Conservation (phyloP, 768 basidiomycete species). For the Hericium coralloides region DNA sequence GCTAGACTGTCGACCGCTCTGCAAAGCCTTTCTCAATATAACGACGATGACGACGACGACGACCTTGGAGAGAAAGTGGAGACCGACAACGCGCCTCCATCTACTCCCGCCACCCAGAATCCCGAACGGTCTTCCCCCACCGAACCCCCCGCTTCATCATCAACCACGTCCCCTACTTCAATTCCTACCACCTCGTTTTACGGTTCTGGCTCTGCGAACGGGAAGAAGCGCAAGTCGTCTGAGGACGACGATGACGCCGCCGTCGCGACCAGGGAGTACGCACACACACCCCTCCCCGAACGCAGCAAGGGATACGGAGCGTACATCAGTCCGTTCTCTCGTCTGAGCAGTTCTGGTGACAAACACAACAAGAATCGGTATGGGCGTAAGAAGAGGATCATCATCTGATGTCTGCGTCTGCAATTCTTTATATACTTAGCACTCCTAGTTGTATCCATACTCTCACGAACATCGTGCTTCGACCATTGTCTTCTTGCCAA, state of each 20-base stretch:
- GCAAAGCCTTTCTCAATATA: constrained; percentile 30
- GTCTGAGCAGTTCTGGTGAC: neutral
- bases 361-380: constrained; percentile 20
- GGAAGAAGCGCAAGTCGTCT: constrained; percentile 34
- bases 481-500: neutral
- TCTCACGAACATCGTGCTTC: neutral
- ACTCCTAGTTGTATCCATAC: constrained; percentile 1
- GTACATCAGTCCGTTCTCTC: neutral
- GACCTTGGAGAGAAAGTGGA: constrained; percentile 23
- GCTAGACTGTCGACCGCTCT: constrained; percentile 25
- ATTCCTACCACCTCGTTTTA: constrained; percentile 9
- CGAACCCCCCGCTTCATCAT: constrained; percentile 1
- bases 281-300: neutral
- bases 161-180: neutral
- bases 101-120: too few species aligned
- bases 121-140: neutral
- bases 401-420: constrained; percentile 21
- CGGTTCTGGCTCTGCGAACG: constrained; percentile 8
- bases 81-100: too few species aligned
- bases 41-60: constrained; percentile 29
- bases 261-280: neutral
- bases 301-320: neutral
- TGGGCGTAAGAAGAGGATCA: constrained; percentile 24
- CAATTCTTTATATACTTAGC: neutral
- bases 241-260: constrained; percentile 23